These are phyloP conservation scores for Sporisorium reilianum DNA, from an alignment of 1,284 basidiomycete genomes.

Conservation along the genomic window DNA sequence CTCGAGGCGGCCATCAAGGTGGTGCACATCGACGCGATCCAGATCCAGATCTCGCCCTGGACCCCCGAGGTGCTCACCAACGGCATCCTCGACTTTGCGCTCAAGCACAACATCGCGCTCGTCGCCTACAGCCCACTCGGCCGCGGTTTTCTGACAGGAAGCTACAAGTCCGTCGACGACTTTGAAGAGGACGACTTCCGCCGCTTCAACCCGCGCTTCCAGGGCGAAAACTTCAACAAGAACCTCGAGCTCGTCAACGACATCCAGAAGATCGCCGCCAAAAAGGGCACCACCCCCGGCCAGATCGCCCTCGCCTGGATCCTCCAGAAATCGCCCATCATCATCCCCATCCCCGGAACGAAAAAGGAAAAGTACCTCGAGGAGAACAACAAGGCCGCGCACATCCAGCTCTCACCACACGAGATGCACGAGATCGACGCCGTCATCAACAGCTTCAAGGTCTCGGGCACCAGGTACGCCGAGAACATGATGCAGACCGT, in stretches of 20 bases:
- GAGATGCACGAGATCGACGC: slow-evolving; percentile 53
- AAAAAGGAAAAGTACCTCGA: slow-evolving; percentile 51
- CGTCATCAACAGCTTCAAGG: slow-evolving; percentile 56
- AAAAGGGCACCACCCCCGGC: slow-evolving; percentile 51
- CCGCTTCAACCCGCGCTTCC: slow-evolving; percentile 49
- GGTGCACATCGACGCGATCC: slow-evolving; percentile 70
- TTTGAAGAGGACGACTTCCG: slow-evolving; percentile 54
- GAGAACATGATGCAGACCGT: slow-evolving; percentile 16
- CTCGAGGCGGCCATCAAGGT: slow-evolving; percentile 56
- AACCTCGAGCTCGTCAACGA: slow-evolving; percentile 53
- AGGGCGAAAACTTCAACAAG: slow-evolving; percentile 50
- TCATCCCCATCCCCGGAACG: slow-evolving; percentile 53
- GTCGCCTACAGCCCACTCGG: slow-evolving; percentile 58
- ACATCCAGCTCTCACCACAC: slow-evolving; percentile 27
- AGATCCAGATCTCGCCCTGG: slow-evolving; percentile 73
- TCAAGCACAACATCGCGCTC: slow-evolving; percentile 43
- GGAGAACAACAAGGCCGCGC: slow-evolving; percentile 49
- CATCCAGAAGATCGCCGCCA: slow-evolving; percentile 51
- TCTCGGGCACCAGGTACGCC: slow-evolving; percentile 42
- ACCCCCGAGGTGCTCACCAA: slow-evolving; percentile 61
- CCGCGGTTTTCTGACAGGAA: slow-evolving; percentile 53
- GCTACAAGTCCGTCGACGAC: slow-evolving; percentile 37
- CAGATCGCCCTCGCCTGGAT: slow-evolving; percentile 60
- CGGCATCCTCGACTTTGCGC: slow-evolving; percentile 59
- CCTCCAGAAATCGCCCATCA: slow-evolving; percentile 21